These are phyloP conservation scores for Pleurotus eryngii DNA, from an alignment of 768 basidiomycete species.

Conservation along the genomic window DNA sequence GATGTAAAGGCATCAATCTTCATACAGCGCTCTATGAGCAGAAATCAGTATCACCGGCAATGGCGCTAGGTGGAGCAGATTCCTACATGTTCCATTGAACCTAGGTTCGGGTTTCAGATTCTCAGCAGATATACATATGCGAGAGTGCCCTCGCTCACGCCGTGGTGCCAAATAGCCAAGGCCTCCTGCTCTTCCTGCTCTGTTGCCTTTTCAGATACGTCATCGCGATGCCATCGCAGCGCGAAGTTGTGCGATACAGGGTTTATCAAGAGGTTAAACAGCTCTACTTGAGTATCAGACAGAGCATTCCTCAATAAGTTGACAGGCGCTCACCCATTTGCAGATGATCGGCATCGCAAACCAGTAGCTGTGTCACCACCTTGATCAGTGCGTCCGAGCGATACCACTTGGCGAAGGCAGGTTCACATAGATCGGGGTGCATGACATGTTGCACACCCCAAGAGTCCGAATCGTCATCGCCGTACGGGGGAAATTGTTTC, in stretches of 20 bases:
- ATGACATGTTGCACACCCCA: constrained; percentile 84
- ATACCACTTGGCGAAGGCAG: constrained; percentile 65
- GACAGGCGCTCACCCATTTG: constrained; percentile 61
- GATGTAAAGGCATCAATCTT: constrained; percentile 66
- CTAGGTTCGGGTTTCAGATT: constrained; percentile 25
- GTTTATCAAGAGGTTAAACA: constrained; percentile 76
- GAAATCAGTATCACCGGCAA: background rate
- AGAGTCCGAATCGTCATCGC: constrained; percentile 54
- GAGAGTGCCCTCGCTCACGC: constrained; percentile 38
- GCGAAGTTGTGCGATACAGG: constrained; percentile 64
- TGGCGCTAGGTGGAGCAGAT: too few species aligned
- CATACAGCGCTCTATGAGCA: constrained; percentile 57
- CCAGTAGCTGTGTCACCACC: constrained; percentile 45
- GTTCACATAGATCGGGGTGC: constrained; percentile 68
- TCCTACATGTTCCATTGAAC: constrained; percentile 82
- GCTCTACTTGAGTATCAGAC: constrained; percentile 36
- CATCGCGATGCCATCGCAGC: constrained; percentile 79
- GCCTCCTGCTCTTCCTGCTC: constrained; percentile 58
- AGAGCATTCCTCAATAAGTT: background rate
- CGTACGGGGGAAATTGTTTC: constrained; percentile 76
- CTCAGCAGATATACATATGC: background rate
- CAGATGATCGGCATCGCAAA: constrained; percentile 53
- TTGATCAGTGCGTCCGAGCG: constrained; percentile 47
- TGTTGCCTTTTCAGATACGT: constrained; percentile 55
- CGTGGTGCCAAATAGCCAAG: constrained; percentile 59